Base-by-base conservation (phyloP, 441 rosid genomes). In the Oxalis stricta region DNA sequence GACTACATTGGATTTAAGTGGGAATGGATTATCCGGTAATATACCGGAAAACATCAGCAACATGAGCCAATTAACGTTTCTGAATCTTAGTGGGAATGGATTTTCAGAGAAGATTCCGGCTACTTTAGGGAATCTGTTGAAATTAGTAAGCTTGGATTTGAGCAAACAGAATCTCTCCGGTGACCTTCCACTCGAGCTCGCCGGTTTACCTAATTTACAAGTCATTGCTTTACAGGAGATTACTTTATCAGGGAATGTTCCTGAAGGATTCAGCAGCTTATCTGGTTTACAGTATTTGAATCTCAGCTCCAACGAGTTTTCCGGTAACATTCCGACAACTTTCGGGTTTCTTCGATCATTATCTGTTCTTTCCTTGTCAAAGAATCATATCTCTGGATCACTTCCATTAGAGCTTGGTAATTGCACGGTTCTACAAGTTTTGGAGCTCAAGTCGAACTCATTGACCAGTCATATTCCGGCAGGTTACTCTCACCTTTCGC, bases 191-290 rank as follows among this genome's bases (percentile, higher is more conserved):
- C 33, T 61, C 22, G 96, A 83, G 79, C 75, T 83, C 40, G 70
- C 62, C 0, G 95, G 96, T 39, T 74, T 91, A 55, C 98, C 96
- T 2, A 81, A 74, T 44, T 64, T 91, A 61, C 89, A 86, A 59
- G 81, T 70, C 55, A 68, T 86, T 70, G 91, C 93, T 24, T 61
- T 91, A 76, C 89, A 91, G 56, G 91, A 77, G 52, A 91, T 83
- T 50, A 61, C 29, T 50, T 61, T 91, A 42, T 75, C 81, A 14
- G 95, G 91, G 10, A 50, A 69, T 60, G 73, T 85, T 23, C 83
- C 82, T 51, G 95, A 85, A 70, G 95, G 95, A n/a, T 73, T 86
- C 41, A 83, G 96, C 63, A 91, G 95, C 62, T 69, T 91, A 65
- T 63, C 55, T 68, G 69, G 84, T 64, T 63, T 86, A 56, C 66